Evolutionary conservation across 1,284 basidiomycete species (phyloP).

Genomic region (Cronartium quercuum): DNA sequence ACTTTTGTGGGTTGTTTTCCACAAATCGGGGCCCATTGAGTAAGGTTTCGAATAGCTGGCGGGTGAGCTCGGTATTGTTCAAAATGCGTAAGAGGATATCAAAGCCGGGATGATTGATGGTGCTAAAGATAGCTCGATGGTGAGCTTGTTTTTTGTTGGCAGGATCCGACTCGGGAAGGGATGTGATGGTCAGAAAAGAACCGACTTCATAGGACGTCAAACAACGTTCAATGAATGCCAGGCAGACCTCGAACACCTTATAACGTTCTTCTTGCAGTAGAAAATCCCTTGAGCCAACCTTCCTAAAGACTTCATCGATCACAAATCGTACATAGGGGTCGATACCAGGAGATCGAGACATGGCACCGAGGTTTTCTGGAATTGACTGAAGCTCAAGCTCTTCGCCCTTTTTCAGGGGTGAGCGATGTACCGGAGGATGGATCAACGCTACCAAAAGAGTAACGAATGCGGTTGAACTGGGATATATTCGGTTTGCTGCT

Average conservation of each 20-base stretch:
- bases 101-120: slow-evolving; percentile 68
- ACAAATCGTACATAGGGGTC: slow-evolving; percentile 78
- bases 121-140: slow-evolving; percentile 13
- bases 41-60: slow-evolving; percentile 67
- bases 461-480: slow-evolving; percentile 79
- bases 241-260: slow-evolving; percentile 73
- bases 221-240: slow-evolving; percentile 36
- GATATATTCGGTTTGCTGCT: slow-evolving; percentile 67
- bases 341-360: slow-evolving; percentile 68
- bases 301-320: slow-evolving; percentile 74
- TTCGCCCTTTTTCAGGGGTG: slow-evolving; percentile 57
- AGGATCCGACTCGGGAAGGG: slow-evolving; percentile 9
- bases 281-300: slow-evolving; percentile 61
- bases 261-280: slow-evolving; percentile 69
- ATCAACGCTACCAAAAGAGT: slow-evolving; percentile 69
- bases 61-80: slow-evolving; percentile 64
- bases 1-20: slow-evolving; percentile 59
- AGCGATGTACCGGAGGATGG: slow-evolving; percentile 63
- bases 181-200: slow-evolving; percentile 14
- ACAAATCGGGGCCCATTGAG: slow-evolving; percentile 66
- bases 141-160: neutral
- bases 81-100: slow-evolving; percentile 75
- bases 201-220: slow-evolving; percentile 31
- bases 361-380: slow-evolving; percentile 58
- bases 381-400: slow-evolving; percentile 40